These are phyloP conservation scores for Porpolomopsis calyptriformis DNA, from an alignment of 768 basidiomycete species.

Conservation along the genomic window DNA sequence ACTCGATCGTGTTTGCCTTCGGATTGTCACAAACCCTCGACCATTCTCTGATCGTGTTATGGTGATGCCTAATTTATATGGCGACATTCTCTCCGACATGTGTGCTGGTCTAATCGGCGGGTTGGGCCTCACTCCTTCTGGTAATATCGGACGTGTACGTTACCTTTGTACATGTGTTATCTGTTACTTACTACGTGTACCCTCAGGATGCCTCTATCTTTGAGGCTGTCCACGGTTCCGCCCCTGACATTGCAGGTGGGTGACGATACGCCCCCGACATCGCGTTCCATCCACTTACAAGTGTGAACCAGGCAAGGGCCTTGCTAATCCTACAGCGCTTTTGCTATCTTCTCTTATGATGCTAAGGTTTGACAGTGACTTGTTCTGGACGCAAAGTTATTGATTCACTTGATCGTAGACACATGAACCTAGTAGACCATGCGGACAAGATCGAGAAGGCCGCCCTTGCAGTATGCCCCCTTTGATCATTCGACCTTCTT, in stretches of 20 bases:
- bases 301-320: conserved; percentile 55
- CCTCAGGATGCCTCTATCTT: conserved; percentile 93
- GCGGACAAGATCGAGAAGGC: conserved; percentile 90
- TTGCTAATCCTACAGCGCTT: conserved; percentile 99
- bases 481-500: not conserved
- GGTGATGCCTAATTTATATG: conserved; percentile 99
- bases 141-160: conserved; percentile 87
- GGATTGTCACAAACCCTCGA: conserved; percentile 87
- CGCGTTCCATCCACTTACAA: conserved; percentile 7
- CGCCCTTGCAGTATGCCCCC: conserved; percentile 63
- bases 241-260: conserved; percentile 94
- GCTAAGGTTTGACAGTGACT: no score
- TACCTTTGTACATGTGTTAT: not conserved
- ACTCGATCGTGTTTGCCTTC: conserved; percentile 87
- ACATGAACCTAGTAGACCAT: conserved; percentile 81
- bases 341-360: conserved; percentile 95
- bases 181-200: conserved; percentile 10
- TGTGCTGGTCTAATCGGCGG: conserved; percentile 98
- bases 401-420: conserved; percentile 36
- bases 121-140: conserved; percentile 92
- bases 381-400: no score
- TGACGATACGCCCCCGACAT: conserved; percentile 7
- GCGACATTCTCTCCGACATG: conserved; percentile 95
- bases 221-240: conserved; percentile 98
- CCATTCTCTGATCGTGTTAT: conserved; percentile 96